Evolutionary conservation across 1,139 yeast genomes (phyloP).

Genomic region (Geotrichum candidum): DNA sequence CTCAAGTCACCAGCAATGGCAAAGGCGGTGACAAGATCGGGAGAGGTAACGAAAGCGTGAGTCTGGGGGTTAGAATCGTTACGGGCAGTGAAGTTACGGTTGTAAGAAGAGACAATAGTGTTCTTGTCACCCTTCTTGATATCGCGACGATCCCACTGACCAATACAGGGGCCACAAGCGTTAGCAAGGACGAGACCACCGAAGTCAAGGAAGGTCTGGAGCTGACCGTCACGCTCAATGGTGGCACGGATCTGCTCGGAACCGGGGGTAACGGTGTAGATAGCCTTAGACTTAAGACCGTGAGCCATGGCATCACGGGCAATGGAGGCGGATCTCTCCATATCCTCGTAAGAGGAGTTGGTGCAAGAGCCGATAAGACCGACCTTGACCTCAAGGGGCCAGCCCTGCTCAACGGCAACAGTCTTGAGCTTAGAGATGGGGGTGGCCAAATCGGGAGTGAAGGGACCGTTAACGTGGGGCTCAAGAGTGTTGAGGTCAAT

Average conservation of each 20-base stretch:
- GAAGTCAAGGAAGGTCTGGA: slow-evolving; percentile 79
- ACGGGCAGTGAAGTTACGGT: slow-evolving; percentile 94
- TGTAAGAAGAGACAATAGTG: slow-evolving; percentile 82
- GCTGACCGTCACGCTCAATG: slow-evolving; percentile 92
- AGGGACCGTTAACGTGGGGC: slow-evolving; percentile 91
- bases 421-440: slow-evolving; percentile 68
- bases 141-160: slow-evolving; percentile 86
- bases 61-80: slow-evolving; percentile 97
- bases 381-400: slow-evolving; percentile 65
- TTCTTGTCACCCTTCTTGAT: slow-evolving; percentile 60
- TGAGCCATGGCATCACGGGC: slow-evolving; percentile 76
- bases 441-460: slow-evolving; percentile 89
- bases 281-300: slow-evolving; percentile 87
- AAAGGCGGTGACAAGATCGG: slow-evolving; percentile 95
- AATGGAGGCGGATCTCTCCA: slow-evolving; percentile 88
- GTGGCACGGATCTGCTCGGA: slow-evolving; percentile 98
- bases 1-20: slow-evolving; percentile 85
- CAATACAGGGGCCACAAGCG: slow-evolving; percentile 99
- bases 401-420: slow-evolving; percentile 57
- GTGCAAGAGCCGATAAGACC: slow-evolving; percentile 98
- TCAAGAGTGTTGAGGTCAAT: slow-evolving; percentile 69
- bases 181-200: slow-evolving; percentile 92
- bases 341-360: slow-evolving; percentile 94
- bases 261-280: slow-evolving; percentile 94
- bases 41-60: slow-evolving; percentile 93